Conservation (phyloP, 31 red algal species). For the Porphyra umbilicalis region DNA sequence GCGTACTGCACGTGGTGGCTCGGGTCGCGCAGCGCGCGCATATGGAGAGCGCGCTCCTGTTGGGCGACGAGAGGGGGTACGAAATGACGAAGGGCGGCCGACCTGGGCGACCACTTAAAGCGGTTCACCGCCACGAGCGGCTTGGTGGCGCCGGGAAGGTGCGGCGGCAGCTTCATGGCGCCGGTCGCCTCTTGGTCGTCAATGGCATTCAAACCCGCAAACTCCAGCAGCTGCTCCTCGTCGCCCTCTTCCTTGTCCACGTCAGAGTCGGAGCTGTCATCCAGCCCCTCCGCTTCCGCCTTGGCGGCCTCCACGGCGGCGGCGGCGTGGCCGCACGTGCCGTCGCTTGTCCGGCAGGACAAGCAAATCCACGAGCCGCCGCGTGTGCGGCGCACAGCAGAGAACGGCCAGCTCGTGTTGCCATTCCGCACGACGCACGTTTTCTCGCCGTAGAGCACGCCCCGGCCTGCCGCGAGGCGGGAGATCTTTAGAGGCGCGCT, state of each 20-base stretch:
- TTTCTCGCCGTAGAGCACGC: background rate
- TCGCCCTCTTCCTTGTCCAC: background rate
- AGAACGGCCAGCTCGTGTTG: background rate
- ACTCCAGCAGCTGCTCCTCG: background rate
- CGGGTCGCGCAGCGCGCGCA: background rate
- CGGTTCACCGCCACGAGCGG: background rate
- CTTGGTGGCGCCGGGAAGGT: background rate
- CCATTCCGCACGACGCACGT: background rate
- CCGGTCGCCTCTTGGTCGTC: background rate
- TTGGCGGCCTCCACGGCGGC: background rate
- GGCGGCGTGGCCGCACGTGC: background rate
- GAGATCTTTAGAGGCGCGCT: background rate
- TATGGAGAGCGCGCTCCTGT: background rate
- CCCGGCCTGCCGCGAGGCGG: background rate
- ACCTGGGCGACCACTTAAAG: background rate
- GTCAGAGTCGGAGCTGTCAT: background rate
- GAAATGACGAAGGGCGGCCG: background rate
- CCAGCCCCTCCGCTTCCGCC: background rate
- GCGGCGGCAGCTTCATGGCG: background rate
- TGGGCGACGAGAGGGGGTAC: background rate
- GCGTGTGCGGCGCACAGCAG: background rate
- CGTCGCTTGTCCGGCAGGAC: background rate
- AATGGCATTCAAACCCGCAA: background rate
- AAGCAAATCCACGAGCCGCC: background rate
- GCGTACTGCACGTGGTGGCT: background rate